Conservation (phyloP, 805 yeast genomes). For the Pichia nanzhaoensis region DNA sequence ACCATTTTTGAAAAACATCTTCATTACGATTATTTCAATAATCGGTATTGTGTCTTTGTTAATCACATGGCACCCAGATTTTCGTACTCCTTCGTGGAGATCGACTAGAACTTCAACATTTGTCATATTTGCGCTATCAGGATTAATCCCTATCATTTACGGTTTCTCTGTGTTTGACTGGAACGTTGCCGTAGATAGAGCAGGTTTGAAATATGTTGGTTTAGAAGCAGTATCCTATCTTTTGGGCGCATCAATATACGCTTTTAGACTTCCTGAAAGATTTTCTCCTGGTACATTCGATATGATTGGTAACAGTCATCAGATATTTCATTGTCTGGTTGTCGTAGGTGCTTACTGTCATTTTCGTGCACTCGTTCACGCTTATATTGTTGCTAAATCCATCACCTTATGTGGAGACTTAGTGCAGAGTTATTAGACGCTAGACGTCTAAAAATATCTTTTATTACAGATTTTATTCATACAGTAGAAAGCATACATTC, state of each 20-base stretch:
- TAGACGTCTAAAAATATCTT: neutral
- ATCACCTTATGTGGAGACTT: conserved; percentile 9
- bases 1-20: conserved; percentile 30
- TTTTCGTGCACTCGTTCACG: conserved; percentile 50
- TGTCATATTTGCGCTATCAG: conserved; percentile 73
- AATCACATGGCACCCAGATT: conserved; percentile 57
- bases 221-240: conserved; percentile 72
- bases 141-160: conserved; percentile 58
- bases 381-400: conserved; percentile 46
- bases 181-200: conserved; percentile 39
- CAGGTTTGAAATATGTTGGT: conserved; percentile 56
- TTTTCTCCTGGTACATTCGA: conserved; percentile 58
- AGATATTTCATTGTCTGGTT: conserved; percentile 72
- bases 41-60: conserved; percentile 59
- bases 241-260: conserved; percentile 73
- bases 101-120: conserved; percentile 74
- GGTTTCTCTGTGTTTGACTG: conserved; percentile 48
- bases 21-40: conserved; percentile 38
- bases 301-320: conserved; percentile 75
- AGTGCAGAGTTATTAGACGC: neutral
- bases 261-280: conserved; percentile 72
- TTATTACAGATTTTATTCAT: no score
- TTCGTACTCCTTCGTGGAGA: conserved; percentile 66
- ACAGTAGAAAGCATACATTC: no score
- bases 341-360: conserved; percentile 74